Evolutionary conservation across 139 green algal genomes (phyloP).

Genomic region (Auxenochlorella pyrenoidosa): DNA sequence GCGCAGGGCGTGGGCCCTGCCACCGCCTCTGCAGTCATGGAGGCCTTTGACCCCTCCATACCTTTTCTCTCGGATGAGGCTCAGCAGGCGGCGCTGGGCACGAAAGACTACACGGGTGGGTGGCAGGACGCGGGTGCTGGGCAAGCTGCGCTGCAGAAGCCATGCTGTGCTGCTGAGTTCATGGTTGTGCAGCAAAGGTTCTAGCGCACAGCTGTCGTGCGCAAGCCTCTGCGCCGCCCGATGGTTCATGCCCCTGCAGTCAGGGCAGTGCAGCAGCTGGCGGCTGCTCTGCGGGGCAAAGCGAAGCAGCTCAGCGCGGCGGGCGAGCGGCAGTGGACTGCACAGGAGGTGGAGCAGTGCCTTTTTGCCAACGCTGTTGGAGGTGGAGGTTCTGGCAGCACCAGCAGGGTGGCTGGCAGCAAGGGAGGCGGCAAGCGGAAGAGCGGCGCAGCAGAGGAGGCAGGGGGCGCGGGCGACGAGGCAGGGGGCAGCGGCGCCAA

Average conservation of each 20-base stretch:
- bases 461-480: not conserved
- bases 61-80: constrained; percentile 78
- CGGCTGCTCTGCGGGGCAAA: constrained; percentile 40
- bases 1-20: constrained; percentile 72
- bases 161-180: not conserved
- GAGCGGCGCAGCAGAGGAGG: not conserved
- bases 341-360: constrained; percentile 32
- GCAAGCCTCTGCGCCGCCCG: not conserved
- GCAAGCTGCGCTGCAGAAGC: not conserved
- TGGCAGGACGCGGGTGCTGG: not conserved
- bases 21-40: constrained; percentile 69
- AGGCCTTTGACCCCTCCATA: constrained; percentile 26
- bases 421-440: not conserved
- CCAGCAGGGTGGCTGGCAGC: not conserved
- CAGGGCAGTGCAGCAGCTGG: constrained; percentile 35
- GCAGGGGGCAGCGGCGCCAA: not conserved
- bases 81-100: constrained; percentile 40
- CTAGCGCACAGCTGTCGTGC: not conserved
- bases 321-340: constrained; percentile 14
- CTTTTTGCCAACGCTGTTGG: constrained; percentile 3
- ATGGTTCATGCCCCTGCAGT: not conserved
- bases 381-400: not conserved
- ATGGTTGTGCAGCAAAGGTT: not conserved
- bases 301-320: constrained; percentile 19
- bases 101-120: constrained; percentile 53